Base-by-base conservation (phyloP, 2,329 filamentous ascomycete genomes). In the Aspergillus neotritici region DNA sequence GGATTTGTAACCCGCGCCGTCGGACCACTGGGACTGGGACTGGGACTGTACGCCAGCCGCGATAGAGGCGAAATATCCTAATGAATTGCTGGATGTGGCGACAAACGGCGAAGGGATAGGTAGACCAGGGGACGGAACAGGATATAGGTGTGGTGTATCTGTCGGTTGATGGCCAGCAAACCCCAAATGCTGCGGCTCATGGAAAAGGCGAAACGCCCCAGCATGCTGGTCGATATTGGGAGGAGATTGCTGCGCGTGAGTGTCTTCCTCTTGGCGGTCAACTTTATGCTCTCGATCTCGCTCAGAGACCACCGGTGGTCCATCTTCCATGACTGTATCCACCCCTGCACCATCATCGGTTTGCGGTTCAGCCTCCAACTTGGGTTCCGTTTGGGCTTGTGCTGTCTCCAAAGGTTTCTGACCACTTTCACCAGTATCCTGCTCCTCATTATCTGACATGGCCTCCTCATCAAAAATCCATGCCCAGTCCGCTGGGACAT, bases 81-180 rank as follows among this genome's bases (percentile, higher is more conserved):
- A 47, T 4, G 51, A 32, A 40, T 50, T 53, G 31, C 52, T 48
- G 12, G 62, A 50, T 21, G 47, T 48, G 10, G 60, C 55, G 28
- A 64, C 47, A 16, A 70, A 49, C 11, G 69, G 66, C 16, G 68
- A 71, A 5, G 69, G 63, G 33, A 65, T 51, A 9, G 67, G 63
- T 30, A 69, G 57, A 5, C 62, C 64, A 9, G 66, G 62, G 15
- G 69, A 70, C 31, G 62, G 56, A 30, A 69, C 51, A 12, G 66
- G 68, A 21, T 58, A 53, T 14, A 71, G 54, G 11, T 62, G 62
- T 9, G 67, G 68, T 10, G 67, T 67, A 16, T 64, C 57, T 15
- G 54, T 62, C 17, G 57, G 60, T 28, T 56, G 43, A 32, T 56
- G 49, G 11, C 43, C 37, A 11, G 31, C n/a, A 29, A 45, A 30